A percentile compares a stretch with the other conserved stretches of the same genome.
Evolutionary conservation across 306 rosid genomes (phyloP).

Genomic region (Abrus precatorius): DNA sequence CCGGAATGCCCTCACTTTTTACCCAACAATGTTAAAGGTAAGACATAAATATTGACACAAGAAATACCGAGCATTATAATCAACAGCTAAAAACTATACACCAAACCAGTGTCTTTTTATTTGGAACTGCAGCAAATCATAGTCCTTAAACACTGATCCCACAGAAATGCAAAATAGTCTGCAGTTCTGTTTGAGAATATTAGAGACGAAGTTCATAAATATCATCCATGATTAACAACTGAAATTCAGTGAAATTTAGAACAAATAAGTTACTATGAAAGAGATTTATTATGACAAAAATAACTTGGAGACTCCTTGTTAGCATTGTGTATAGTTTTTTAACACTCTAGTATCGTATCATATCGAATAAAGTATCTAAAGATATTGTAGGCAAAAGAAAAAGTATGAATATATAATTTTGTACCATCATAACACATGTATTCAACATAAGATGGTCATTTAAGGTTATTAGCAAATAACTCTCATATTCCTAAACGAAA

Average conservation of each 20-base stretch:
- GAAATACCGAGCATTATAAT: neutral
- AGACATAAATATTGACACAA: neutral
- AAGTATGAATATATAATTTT: neutral
- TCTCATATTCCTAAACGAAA: neutral
- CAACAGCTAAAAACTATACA: neutral
- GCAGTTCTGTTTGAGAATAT: constrained; percentile 7
- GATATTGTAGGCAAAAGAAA: constrained; percentile 7
- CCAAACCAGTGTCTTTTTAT: neutral
- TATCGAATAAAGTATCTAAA: neutral
- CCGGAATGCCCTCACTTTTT: neutral
- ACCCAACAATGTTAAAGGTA: neutral
- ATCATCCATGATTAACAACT: neutral
- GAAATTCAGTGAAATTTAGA: constrained; percentile 7
- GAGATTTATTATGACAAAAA: neutral
- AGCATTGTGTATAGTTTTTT: neutral
- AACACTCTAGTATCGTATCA: neutral
- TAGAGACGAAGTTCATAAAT: constrained; percentile 13
- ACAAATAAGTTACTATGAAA: neutral
- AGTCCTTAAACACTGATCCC: neutral
- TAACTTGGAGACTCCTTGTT: constrained; percentile 9
- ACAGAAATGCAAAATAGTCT: neutral
- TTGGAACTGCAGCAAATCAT: constrained; percentile 9
- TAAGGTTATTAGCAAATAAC: neutral
- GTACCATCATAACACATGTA: neutral
- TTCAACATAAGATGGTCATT: neutral